These are phyloP conservation scores for Fraxinus platypoda DNA, from an alignment of 305 asterid species.

Conservation along the genomic window DNA sequence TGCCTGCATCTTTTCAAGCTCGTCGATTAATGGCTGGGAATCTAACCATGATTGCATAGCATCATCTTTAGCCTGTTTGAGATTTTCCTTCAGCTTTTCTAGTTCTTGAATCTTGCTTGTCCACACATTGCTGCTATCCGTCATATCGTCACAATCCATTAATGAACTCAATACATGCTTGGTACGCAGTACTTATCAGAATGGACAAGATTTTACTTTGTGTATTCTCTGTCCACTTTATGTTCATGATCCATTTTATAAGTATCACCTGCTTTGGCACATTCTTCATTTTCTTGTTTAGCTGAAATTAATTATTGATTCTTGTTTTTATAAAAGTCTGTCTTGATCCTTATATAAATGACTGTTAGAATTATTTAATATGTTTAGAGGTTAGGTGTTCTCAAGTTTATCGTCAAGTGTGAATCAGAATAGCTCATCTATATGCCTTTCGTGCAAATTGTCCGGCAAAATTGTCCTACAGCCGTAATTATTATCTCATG, in stretches of 20 bases:
- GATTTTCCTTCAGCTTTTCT: slow-evolving; percentile 38
- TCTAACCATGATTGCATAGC: slow-evolving; percentile 67
- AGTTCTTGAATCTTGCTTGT: slow-evolving; percentile 34
- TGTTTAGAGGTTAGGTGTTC: background rate
- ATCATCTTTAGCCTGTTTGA: slow-evolving; percentile 60
- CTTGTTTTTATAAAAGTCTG: background rate
- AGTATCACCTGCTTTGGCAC: background rate
- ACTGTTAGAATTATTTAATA: background rate
- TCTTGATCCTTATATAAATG: background rate
- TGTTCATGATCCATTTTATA: background rate
- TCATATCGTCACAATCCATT: background rate
- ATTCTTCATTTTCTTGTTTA: background rate
- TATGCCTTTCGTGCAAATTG: background rate
- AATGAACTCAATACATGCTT: background rate
- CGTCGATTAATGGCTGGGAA: slow-evolving; percentile 57
- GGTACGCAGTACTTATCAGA: background rate
- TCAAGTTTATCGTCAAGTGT: background rate
- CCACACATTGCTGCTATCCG: background rate
- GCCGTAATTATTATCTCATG: background rate
- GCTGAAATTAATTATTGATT: background rate
- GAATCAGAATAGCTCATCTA: background rate
- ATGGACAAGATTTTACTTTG: background rate
- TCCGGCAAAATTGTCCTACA: background rate
- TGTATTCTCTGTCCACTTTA: background rate
- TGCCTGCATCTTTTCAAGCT: slow-evolving; percentile 55